Percentiles rank a stretch among this genome's conserved stretches.
These are phyloP conservation scores for Podila epicladia DNA, from an alignment of 192 early-diverging fungal genomes.

Conservation along the genomic window DNA sequence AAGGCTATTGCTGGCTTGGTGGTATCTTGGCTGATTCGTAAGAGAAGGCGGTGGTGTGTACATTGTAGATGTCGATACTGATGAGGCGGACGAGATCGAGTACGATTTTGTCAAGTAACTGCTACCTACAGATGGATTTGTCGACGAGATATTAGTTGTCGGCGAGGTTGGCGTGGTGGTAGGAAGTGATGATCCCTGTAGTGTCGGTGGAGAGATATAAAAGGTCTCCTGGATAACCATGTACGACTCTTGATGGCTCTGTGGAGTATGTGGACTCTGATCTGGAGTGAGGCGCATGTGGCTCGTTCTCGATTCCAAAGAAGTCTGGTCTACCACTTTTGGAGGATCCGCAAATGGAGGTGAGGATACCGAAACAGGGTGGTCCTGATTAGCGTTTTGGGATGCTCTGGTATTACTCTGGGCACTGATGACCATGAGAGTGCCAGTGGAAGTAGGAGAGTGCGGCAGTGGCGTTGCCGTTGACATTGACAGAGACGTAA, in stretches of 20 bases:
- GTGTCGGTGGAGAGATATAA: neutral
- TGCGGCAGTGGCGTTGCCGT: neutral
- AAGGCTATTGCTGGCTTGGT: neutral
- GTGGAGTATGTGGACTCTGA: conserved; percentile 3
- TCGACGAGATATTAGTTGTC: neutral
- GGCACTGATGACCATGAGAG: neutral
- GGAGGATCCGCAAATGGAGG: neutral
- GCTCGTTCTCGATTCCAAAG: neutral
- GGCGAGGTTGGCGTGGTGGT: neutral
- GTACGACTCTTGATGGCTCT: neutral
- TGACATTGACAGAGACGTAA: neutral
- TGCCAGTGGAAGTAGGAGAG: neutral
- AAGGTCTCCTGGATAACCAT: neutral
- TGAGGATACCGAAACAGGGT: neutral
- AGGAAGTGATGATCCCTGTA: neutral
- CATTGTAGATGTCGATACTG: neutral
- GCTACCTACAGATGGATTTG: neutral
- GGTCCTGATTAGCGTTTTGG: conserved; percentile 1
- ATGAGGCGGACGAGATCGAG: neutral
- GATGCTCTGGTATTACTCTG: no score
- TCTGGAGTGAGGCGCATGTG: neutral
- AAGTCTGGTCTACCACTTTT: neutral
- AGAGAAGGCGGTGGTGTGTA: neutral
- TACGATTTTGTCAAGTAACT: neutral
- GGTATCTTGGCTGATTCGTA: neutral